Conservation (phyloP, 441 rosid genomes). For the Flueggea neowawraea region DNA sequence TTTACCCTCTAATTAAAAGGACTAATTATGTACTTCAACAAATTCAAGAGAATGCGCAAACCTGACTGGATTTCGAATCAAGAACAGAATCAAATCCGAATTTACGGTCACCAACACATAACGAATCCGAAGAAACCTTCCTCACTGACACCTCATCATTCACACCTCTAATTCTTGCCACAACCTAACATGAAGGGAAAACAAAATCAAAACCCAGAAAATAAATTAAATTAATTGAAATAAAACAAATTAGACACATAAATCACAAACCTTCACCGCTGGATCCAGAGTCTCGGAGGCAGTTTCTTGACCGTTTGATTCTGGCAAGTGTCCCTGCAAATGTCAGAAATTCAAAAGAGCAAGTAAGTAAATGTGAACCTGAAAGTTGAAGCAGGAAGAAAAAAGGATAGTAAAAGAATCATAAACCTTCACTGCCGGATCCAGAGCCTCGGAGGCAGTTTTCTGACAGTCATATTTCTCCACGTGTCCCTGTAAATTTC, state of each 20-base stretch:
- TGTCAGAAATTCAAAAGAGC: not conserved
- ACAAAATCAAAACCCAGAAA: not conserved
- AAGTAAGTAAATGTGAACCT: not conserved
- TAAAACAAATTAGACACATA: not conserved
- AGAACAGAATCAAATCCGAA: slow-evolving; percentile 81
- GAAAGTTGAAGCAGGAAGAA: too few relatives aligned
- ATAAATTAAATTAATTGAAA: not conserved
- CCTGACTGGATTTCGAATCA: slow-evolving; percentile 77
- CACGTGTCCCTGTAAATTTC: slow-evolving; percentile 29
- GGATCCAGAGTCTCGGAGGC: slow-evolving; percentile 38
- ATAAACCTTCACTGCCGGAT: slow-evolving; percentile 72
- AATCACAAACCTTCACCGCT: slow-evolving; percentile 58
- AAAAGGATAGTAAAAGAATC: too few relatives aligned
- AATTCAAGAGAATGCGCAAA: slow-evolving; percentile 10
- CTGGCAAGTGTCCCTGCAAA: slow-evolving; percentile 30
- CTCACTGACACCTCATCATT: slow-evolving; percentile 38
- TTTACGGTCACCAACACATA: slow-evolving; percentile 55
- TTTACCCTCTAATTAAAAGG: not conserved
- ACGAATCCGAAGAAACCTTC: slow-evolving; percentile 58
- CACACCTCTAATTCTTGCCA: slow-evolving; percentile 74
- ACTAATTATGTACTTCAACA: too few relatives aligned
- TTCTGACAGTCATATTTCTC: slow-evolving; percentile 22
- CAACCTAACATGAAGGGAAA: slow-evolving; percentile 40
- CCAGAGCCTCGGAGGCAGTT: slow-evolving; percentile 28
- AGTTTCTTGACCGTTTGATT: slow-evolving; percentile 24